Conservation (phyloP, 768 basidiomycete species). For the Phallus indusiatus region DNA sequence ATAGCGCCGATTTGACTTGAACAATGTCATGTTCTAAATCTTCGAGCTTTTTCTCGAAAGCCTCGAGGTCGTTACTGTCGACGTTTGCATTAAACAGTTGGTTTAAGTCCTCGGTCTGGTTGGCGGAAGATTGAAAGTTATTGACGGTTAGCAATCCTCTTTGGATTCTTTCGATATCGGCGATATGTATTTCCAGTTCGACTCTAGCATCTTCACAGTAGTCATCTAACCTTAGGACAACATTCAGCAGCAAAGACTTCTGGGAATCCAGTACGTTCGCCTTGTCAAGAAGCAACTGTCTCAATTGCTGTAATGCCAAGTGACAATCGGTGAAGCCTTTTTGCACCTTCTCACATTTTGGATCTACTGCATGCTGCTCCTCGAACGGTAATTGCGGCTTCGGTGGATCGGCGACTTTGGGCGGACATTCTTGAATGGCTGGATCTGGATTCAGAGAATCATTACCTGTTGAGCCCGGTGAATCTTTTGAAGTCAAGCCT, state of each 20-base stretch:
- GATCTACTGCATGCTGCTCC: not conserved
- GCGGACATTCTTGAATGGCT: too few relatives aligned
- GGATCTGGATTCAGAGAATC: too few relatives aligned
- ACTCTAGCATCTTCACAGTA: constrained; percentile 73
- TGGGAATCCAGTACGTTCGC: constrained; percentile 5
- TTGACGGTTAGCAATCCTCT: constrained; percentile 65
- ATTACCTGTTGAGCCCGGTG: too few relatives aligned
- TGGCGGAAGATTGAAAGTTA: constrained; percentile 40
- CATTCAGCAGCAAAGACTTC: constrained; percentile 33
- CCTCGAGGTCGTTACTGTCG: constrained; percentile 37
- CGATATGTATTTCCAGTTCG: constrained; percentile 69
- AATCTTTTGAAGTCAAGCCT: too few relatives aligned
- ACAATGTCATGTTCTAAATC: constrained; percentile 74
- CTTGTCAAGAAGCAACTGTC: constrained; percentile 21
- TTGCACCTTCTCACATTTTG: constrained; percentile 30
- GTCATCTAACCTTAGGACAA: constrained; percentile 57
- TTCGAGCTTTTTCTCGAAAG: constrained; percentile 51
- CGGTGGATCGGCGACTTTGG: too few relatives aligned
- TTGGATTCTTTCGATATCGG: constrained; percentile 59
- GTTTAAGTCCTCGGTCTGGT: constrained; percentile 6
- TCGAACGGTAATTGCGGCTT: not conserved
- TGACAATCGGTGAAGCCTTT: constrained; percentile 63
- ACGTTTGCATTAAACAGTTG: constrained; percentile 27
- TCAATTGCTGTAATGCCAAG: constrained; percentile 51
- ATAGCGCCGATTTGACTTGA: constrained; percentile 47